Percentiles rank a stretch among this genome's conserved stretches.
phyloP scores from a whole-genome alignment of 192 early-diverging fungal genomes.

The Coemansia reversa region DNA sequence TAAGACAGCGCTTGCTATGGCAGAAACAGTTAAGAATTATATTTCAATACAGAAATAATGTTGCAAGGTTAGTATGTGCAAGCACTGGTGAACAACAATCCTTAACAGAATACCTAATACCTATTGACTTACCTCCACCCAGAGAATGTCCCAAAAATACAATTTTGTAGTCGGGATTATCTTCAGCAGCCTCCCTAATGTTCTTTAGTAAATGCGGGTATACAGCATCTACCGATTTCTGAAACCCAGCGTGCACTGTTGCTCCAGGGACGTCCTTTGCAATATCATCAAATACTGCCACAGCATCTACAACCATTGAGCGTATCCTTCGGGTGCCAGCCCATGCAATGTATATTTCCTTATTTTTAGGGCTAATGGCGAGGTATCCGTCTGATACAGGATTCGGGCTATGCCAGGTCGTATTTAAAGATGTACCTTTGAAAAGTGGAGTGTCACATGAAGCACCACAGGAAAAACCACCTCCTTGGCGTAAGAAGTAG shows the following conservation, averaged over 20 bases:
- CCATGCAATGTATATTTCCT: slow-evolving; percentile 52
- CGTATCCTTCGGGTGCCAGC: slow-evolving; percentile 46
- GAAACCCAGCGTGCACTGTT: slow-evolving; percentile 39
- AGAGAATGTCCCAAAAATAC: slow-evolving; percentile 51
- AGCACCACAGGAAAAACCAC: slow-evolving; percentile 39
- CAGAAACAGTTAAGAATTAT: not conserved
- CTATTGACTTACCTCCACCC: slow-evolving; percentile 40
- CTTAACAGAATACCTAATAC: not conserved
- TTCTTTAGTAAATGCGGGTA: slow-evolving; percentile 48
- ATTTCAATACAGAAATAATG: not conserved
- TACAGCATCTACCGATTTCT: slow-evolving; percentile 33
- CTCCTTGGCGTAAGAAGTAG: slow-evolving; percentile 41
- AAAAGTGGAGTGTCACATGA: slow-evolving; percentile 22
- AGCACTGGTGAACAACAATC: not conserved
- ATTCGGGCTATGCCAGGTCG: slow-evolving; percentile 51
- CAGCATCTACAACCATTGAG: slow-evolving; percentile 32
- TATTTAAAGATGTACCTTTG: slow-evolving; percentile 25
- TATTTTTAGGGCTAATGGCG: slow-evolving; percentile 28
- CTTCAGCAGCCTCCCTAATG: slow-evolving; percentile 25
- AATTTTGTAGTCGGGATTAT: slow-evolving; percentile 35
- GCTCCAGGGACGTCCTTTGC: slow-evolving; percentile 30
- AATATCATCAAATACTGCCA: slow-evolving; percentile 35
- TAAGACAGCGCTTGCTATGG: slow-evolving; percentile 46
- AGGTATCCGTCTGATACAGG: slow-evolving; percentile 49
- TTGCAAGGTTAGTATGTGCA: not conserved